These are phyloP conservation scores for Magnaporthiopsis incrustans DNA, from an alignment of 2,329 filamentous ascomycete species.

Conservation along the genomic window DNA sequence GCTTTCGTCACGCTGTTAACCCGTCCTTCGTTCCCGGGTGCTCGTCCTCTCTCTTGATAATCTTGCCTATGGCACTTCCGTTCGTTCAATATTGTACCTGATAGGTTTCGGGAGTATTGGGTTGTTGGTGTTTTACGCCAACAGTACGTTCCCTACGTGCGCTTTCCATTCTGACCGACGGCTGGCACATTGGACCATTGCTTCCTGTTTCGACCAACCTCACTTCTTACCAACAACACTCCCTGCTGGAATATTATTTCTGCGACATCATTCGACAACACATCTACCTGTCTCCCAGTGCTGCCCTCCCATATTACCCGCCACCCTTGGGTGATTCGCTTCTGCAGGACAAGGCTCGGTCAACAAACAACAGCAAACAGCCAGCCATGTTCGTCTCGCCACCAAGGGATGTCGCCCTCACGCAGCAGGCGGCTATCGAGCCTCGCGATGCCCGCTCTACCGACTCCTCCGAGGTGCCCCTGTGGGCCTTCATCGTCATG, in stretches of 20 bases:
- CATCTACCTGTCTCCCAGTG: not conserved
- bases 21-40: not conserved
- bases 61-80: not conserved
- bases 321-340: too few species aligned
- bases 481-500: conserved; percentile 7
- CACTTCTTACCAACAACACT: too few species aligned
- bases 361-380: not conserved
- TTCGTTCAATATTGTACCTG: not conserved
- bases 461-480: not conserved
- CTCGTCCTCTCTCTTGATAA: not conserved
- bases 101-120: not conserved
- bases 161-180: not conserved
- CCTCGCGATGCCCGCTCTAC: conserved; percentile 2
- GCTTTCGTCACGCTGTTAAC: not conserved
- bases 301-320: not conserved
- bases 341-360: not conserved
- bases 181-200: not conserved
- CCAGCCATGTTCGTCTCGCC: not conserved
- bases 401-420: not conserved
- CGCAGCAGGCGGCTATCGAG: not conserved
- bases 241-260: not conserved
- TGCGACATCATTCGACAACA: not conserved
- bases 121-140: not conserved
- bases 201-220: not conserved
- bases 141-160: not conserved